Base-by-base conservation (phyloP, 441 rosid species). In the Adansonia grandidieri region DNA sequence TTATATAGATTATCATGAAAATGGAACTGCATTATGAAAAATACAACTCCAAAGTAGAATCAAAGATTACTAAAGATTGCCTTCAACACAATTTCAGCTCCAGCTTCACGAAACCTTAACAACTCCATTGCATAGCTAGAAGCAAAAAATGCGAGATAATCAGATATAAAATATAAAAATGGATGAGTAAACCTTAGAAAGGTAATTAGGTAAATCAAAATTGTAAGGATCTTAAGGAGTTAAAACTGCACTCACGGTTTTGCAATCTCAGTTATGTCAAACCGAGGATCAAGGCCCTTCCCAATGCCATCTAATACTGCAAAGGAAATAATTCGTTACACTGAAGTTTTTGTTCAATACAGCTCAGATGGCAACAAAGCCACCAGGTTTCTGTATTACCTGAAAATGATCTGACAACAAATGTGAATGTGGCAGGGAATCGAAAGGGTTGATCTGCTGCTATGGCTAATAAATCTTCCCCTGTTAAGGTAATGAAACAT, bases 401-500 rank as follows among this genome's bases (percentile, higher is more conserved):
- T 86, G 99, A 93, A 91, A 97, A 97, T 79, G 99, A 96, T 91
- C 99, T 89, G 70, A 97, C 99, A 80, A 97, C 98, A 87, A 96
- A 97, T 75, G 99, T 97, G 84, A 97, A 97, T 53, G 98, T 97
- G 80, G 99, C 97, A 6, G 98, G 98, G 84, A 97, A 97, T 79
- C 99, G 90, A 72, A 97, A 97, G 79, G 99, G 98, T 82, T 97
- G 98, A 88, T 97, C 98, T 71, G 94, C 93, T 24, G 98, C 98
- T 83, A 97, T 94, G 83, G 99, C 86, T 84, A 97, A 88, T 71
- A 97, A 86, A 85, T 97, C 98, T 85, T 97, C 98, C 79, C 99
- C 95, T 91, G 93, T 80, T 61, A 74, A 79, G 82, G 81, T 11
- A 77, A 63, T 45, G 10, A 57, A 80, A 78, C 65, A 77, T 1